Conservation (phyloP, 2,329 filamentous ascomycete genomes). For the Harringtonia aguacate region DNA sequence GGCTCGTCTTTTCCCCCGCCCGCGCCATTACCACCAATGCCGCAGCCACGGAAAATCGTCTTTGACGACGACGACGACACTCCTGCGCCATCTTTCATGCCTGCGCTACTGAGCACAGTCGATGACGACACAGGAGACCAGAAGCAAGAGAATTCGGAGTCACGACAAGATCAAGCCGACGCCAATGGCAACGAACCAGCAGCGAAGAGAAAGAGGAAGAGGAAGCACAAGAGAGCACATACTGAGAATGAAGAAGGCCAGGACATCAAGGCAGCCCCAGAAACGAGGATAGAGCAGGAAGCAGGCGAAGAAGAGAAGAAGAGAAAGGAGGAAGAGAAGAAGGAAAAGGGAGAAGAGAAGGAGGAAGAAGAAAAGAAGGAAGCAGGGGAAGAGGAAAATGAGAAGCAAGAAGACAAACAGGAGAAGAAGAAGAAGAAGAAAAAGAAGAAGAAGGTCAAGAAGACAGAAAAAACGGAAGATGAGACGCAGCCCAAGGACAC, state of each 20-base stretch:
- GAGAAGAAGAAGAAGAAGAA: background rate
- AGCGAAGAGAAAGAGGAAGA: conserved; percentile 5
- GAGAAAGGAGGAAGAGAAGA: conserved; percentile 5
- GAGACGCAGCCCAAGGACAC: background rate
- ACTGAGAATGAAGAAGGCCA: conserved; percentile 14
- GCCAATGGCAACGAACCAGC: no score
- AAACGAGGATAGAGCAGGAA: background rate
- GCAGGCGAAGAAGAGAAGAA: conserved; percentile 15
- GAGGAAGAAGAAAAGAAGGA: background rate
- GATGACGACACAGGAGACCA: background rate
- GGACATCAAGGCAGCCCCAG: no score
- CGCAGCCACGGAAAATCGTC: conserved; percentile 14
- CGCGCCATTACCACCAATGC: background rate
- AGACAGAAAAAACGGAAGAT: background rate
- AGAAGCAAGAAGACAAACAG: background rate
- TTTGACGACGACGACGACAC: conserved; percentile 15
- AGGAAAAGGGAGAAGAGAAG: background rate
- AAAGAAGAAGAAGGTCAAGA: background rate
- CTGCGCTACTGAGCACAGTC: background rate
- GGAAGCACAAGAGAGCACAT: background rate
- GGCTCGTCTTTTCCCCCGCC: no score
- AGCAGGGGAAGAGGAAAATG: background rate
- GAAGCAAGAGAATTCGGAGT: no score
- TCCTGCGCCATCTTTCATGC: background rate
- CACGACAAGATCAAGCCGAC: no score